These are phyloP conservation scores for Aspergillus sp. DNA, from an alignment of 2,329 filamentous ascomycete genomes.

Conservation along the genomic window DNA sequence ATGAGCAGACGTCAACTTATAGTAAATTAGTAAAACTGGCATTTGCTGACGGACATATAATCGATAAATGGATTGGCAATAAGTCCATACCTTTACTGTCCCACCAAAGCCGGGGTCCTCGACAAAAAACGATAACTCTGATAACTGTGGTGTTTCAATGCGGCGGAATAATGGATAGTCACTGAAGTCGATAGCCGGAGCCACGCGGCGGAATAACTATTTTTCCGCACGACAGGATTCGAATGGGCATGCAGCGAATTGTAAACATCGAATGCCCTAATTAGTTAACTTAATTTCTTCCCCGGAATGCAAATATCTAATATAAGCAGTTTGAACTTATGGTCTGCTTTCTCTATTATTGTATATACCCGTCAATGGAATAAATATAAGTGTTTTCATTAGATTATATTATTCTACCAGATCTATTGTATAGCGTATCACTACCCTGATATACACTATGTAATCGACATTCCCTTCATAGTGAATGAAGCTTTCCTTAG, in stretches of 20 bases:
- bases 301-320: too few species aligned
- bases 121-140: background rate
- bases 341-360: too few species aligned
- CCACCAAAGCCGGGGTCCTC: background rate
- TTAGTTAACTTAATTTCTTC: background rate
- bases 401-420: too few species aligned
- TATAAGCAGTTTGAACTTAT: too few species aligned
- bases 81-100: background rate
- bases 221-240: slow-evolving; percentile 1
- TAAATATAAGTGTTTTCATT: too few species aligned
- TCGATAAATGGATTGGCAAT: too few species aligned
- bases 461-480: too few species aligned
- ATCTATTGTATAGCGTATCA: too few species aligned
- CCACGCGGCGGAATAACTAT: slow-evolving; percentile 4
- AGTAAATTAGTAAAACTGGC: background rate
- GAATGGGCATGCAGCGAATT: background rate
- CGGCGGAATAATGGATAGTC: background rate
- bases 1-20: slow-evolving; percentile 19
- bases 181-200: background rate
- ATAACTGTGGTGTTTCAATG: background rate
- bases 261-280: background rate
- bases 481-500: too few species aligned
- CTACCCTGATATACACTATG: too few species aligned
- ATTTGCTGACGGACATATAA: too few species aligned
- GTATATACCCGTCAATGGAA: too few species aligned